These are phyloP conservation scores for Metschnikowia kofuensis DNA, from an alignment of 805 yeast genomes.

Conservation along the genomic window DNA sequence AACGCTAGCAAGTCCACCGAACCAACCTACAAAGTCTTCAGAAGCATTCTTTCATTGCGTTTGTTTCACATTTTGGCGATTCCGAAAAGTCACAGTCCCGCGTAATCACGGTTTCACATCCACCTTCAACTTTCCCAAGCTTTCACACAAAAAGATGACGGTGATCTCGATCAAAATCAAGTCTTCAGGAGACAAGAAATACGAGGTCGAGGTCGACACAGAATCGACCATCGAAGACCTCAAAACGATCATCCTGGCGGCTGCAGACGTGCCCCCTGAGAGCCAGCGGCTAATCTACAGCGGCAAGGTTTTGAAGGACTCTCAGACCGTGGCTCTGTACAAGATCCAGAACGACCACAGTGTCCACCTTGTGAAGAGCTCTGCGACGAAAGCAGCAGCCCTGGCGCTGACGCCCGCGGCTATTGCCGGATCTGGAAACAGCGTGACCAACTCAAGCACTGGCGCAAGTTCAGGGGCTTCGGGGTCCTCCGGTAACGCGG, in stretches of 20 bases:
- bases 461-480: conserved; percentile 2
- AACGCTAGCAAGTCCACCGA: no score
- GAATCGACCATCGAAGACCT: conserved; percentile 61
- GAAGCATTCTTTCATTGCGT: no score
- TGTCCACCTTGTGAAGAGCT: conserved; percentile 81
- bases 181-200: conserved; percentile 75
- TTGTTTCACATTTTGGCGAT: no score
- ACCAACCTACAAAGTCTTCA: no score
- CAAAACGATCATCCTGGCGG: conserved; percentile 60
- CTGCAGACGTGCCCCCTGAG: conserved; percentile 66
- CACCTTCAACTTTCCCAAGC: background rate
- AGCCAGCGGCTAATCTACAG: conserved; percentile 89
- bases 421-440: conserved; percentile 7
- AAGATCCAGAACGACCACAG: conserved; percentile 85
- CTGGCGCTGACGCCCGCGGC: conserved; percentile 18
- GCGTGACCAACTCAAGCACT: conserved; percentile 18
- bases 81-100: no score
- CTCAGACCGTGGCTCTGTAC: conserved; percentile 68
- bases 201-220: conserved; percentile 56
- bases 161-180: conserved; percentile 34
- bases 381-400: conserved; percentile 30
- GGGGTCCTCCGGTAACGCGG: no score
- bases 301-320: conserved; percentile 89
- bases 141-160: conserved; percentile 18
- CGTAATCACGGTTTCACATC: background rate